These are phyloP conservation scores for Diaporthe ampelina DNA, from an alignment of 2,329 filamentous ascomycete genomes.

Conservation along the genomic window DNA sequence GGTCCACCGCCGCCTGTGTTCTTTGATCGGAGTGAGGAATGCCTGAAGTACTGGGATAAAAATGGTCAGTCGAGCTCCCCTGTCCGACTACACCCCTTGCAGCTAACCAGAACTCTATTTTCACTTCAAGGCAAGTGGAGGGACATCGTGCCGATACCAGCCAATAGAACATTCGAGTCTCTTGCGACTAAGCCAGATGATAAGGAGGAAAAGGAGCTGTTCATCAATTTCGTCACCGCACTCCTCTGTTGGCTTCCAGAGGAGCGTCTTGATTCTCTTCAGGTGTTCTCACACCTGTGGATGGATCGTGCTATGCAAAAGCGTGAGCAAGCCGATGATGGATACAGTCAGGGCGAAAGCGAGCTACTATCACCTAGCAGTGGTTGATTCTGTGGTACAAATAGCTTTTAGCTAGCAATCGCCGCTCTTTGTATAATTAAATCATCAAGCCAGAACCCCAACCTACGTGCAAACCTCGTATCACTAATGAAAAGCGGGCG, in stretches of 20 bases:
- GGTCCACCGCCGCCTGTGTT: constrained; percentile 5
- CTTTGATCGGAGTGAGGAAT: background rate
- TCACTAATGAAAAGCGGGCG: too few relatives aligned
- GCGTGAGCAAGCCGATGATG: background rate
- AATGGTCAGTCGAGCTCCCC: background rate
- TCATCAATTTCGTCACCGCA: background rate
- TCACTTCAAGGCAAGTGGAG: background rate
- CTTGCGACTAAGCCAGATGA: background rate
- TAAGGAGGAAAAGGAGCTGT: background rate
- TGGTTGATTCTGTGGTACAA: background rate
- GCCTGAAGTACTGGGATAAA: constrained; percentile 4
- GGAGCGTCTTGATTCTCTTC: background rate
- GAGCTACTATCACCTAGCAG: background rate
- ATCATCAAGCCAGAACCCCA: background rate
- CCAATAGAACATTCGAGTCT: background rate
- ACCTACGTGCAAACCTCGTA: background rate
- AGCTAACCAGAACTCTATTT: background rate
- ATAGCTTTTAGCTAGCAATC: background rate
- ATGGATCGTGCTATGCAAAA: background rate
- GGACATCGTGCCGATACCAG: background rate
- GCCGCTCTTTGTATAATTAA: background rate
- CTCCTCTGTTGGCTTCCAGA: background rate
- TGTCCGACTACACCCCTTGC: background rate
- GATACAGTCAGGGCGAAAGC: background rate
- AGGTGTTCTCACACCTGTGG: constrained; percentile 17